Percentiles rank a stretch among this genome's conserved stretches.
These are phyloP conservation scores for Suillus discolor DNA, from an alignment of 768 basidiomycete species.

Conservation along the genomic window DNA sequence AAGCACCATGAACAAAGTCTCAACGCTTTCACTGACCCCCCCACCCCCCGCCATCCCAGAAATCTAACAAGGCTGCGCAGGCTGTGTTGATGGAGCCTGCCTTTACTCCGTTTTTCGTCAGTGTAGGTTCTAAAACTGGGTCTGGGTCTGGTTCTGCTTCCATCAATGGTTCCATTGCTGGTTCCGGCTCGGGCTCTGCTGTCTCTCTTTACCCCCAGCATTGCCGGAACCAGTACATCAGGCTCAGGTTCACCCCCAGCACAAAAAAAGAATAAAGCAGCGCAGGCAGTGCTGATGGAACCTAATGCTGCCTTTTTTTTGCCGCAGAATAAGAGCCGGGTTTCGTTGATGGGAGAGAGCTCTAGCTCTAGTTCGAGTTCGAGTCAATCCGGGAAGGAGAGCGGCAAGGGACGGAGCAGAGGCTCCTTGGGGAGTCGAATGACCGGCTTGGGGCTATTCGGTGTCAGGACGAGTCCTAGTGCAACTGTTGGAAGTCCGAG, in stretches of 20 bases:
- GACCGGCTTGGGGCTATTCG: not conserved
- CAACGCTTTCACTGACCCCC: not conserved
- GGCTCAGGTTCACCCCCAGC: not conserved
- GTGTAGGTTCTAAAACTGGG: not conserved
- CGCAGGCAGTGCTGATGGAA: constrained; percentile 13
- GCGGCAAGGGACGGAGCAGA: not conserved
- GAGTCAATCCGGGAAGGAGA: not conserved
- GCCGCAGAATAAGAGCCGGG: constrained; percentile 4
- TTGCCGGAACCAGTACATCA: not conserved
- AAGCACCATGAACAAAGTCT: not conserved
- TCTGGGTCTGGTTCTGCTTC: not conserved
- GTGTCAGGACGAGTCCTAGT: not conserved
- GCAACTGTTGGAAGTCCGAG: not conserved
- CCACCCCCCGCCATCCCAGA: not conserved
- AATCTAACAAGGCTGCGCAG: not conserved
- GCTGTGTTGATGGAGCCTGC: not conserved
- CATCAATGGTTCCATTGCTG: not conserved
- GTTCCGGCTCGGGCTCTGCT: too few relatives aligned
- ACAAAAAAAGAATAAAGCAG: not conserved
- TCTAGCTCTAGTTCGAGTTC: not conserved
- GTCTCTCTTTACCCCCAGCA: not conserved
- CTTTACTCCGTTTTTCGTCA: not conserved
- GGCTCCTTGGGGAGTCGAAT: not conserved
- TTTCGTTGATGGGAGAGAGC: not conserved
- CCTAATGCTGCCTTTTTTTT: not conserved